These are phyloP conservation scores for Globisporangium paddicum DNA, from an alignment of 352 stramenopile species.

Conservation along the genomic window DNA sequence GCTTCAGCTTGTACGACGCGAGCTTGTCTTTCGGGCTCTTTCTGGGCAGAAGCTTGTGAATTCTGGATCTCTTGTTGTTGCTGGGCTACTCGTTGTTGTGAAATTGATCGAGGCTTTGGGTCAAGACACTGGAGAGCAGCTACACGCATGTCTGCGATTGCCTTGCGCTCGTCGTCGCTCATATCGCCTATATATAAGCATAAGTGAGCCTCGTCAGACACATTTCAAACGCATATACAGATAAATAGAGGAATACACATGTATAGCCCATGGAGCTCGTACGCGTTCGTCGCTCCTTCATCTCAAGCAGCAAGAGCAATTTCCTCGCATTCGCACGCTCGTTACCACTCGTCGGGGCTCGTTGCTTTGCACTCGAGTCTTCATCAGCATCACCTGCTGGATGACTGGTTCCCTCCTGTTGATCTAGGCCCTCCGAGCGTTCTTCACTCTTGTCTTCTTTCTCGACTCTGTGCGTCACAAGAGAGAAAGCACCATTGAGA, in stretches of 20 bases:
- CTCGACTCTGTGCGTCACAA: not conserved
- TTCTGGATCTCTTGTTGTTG: not conserved
- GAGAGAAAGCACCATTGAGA: not conserved
- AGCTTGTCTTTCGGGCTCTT: not conserved
- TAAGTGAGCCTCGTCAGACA: not conserved
- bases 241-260: not conserved
- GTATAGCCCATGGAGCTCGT: not conserved
- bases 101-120: not conserved
- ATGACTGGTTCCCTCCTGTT: not conserved
- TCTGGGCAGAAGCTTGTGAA: not conserved
- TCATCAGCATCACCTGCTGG: not conserved
- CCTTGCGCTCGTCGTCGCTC: slow-evolving; percentile 1
- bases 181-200: not conserved
- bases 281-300: slow-evolving; percentile 15
- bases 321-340: slow-evolving; percentile 10
- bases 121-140: slow-evolving; percentile 4
- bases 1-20: not conserved
- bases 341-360: not conserved
- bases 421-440: not conserved
- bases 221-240: too few species aligned
- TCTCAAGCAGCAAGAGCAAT: slow-evolving; percentile 17
- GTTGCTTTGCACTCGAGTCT: not conserved
- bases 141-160: not conserved
- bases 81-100: not conserved
- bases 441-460: not conserved